These are phyloP conservation scores for Beauveria pseudobassiana DNA, from an alignment of 2,329 filamentous ascomycete species.

Conservation along the genomic window DNA sequence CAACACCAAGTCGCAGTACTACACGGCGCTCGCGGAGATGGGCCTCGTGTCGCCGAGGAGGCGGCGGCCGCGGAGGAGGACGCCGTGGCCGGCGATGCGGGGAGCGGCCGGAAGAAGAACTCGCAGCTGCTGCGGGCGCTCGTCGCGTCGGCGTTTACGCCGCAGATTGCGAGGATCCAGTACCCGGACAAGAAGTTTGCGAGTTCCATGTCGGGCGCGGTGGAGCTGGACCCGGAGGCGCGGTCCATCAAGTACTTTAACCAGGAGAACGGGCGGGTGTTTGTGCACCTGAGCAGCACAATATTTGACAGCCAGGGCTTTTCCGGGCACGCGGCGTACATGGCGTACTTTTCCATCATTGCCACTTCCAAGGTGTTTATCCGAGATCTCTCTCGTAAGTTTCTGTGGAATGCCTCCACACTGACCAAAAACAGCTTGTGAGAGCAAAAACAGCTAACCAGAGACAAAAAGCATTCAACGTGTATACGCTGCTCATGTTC, in stretches of 20 bases:
- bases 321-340: slow-evolving; percentile 64
- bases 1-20: slow-evolving; percentile 78
- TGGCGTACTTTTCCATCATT: slow-evolving; percentile 90
- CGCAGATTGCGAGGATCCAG: slow-evolving; percentile 85
- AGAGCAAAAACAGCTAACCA: slow-evolving; percentile 9
- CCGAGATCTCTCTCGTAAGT: slow-evolving; percentile 78
- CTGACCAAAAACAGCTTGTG: not conserved
- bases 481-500: slow-evolving; percentile 82
- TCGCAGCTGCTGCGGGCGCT: slow-evolving; percentile 57
- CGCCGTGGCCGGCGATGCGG: slow-evolving; percentile 21
- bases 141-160: slow-evolving; percentile 67
- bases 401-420: not conserved
- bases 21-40: slow-evolving; percentile 76
- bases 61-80: slow-evolving; percentile 23
- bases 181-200: slow-evolving; percentile 96
- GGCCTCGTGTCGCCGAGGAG: slow-evolving; percentile 56
- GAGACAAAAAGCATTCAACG: slow-evolving; percentile 62
- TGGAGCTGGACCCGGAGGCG: slow-evolving; percentile 89
- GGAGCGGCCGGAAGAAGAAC: slow-evolving; percentile 20
- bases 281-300: slow-evolving; percentile 84
- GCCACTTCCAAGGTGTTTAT: slow-evolving; percentile 89
- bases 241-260: slow-evolving; percentile 89
- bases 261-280: slow-evolving; percentile 77
- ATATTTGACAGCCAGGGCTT: slow-evolving; percentile 79
- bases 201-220: slow-evolving; percentile 75